Conservation (phyloP, 768 basidiomycete genomes). For the Tylopilus balloui region DNA sequence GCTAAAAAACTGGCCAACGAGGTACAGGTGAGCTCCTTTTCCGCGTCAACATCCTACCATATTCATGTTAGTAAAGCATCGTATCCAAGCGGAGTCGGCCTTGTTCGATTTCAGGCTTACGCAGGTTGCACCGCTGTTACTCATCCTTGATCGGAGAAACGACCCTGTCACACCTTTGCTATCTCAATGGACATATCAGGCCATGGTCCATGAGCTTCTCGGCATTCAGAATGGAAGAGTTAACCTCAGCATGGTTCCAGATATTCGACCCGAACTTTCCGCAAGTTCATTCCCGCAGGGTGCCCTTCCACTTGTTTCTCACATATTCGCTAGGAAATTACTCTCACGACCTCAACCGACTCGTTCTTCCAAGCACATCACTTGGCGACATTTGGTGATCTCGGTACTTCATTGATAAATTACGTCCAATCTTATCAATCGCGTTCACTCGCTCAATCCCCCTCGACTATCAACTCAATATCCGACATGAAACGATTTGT, state of each 20-base stretch:
- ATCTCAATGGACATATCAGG: conserved; percentile 99
- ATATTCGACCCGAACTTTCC: conserved; percentile 79
- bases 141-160: conserved; percentile 92
- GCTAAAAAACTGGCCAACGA: conserved; percentile 87
- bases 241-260: conserved; percentile 76
- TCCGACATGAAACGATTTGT: conserved; percentile 96
- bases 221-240: conserved; percentile 94
- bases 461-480: conserved; percentile 87
- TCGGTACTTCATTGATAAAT: conserved; percentile 84
- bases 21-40: conserved; percentile 55
- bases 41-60: background rate
- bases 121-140: conserved; percentile 80
- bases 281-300: conserved; percentile 39
- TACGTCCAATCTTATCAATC: conserved; percentile 94
- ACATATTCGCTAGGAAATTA: conserved; percentile 68
- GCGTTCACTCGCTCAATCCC: conserved; percentile 69
- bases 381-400: conserved; percentile 92
- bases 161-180: conserved; percentile 96
- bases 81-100: conserved; percentile 72
- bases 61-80: conserved; percentile 47
- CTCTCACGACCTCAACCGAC: conserved; percentile 85
- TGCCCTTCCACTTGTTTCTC: conserved; percentile 6
- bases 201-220: conserved; percentile 96
- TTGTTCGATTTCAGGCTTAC: conserved; percentile 92
- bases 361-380: conserved; percentile 91